Evolutionary conservation across 1,284 basidiomycete genomes (phyloP).

Genomic region (Leccinum insigne): DNA sequence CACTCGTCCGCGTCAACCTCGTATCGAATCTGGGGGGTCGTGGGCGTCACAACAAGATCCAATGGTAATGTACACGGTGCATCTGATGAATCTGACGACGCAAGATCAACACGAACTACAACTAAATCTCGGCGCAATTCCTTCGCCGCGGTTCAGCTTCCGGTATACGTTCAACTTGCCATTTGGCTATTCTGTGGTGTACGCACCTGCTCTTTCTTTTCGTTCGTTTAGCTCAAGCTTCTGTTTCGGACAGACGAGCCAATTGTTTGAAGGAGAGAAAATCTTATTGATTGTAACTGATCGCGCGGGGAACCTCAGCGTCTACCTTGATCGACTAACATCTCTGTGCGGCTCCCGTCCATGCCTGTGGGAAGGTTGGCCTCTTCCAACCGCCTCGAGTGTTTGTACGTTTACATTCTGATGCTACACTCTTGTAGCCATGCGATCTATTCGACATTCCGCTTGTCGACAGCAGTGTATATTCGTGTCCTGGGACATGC

Average conservation of each 20-base stretch:
- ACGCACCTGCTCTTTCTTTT: slow-evolving; percentile 13
- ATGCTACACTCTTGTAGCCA: slow-evolving; percentile 33
- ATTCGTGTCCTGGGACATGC: slow-evolving; percentile 46
- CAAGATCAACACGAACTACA: slow-evolving; percentile 45
- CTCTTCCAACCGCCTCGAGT: not conserved
- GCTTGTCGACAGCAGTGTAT: slow-evolving; percentile 33
- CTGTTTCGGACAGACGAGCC: slow-evolving; percentile 34
- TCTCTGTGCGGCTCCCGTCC: slow-evolving; percentile 50
- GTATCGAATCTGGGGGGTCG: slow-evolving; percentile 19
- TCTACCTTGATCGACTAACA: slow-evolving; percentile 45
- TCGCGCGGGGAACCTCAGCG: slow-evolving; percentile 28
- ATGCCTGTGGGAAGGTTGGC: slow-evolving; percentile 55
- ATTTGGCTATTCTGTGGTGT: slow-evolving; percentile 37
- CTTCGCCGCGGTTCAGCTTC: slow-evolving; percentile 36
- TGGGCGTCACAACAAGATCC: slow-evolving; percentile 25
- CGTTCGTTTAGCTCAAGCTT: not conserved
- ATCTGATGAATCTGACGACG: slow-evolving; percentile 39
- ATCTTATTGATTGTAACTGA: slow-evolving; percentile 45
- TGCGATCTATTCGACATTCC: slow-evolving; percentile 43
- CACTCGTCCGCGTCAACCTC: not conserved
- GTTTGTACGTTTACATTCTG: not conserved
- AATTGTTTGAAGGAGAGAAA: slow-evolving; percentile 38
- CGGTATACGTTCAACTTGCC: slow-evolving; percentile 37
- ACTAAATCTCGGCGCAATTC: slow-evolving; percentile 37
- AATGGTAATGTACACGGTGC: slow-evolving; percentile 35